Base-by-base conservation (phyloP, 768 basidiomycete species). In the Tylopilus sp. region DNA sequence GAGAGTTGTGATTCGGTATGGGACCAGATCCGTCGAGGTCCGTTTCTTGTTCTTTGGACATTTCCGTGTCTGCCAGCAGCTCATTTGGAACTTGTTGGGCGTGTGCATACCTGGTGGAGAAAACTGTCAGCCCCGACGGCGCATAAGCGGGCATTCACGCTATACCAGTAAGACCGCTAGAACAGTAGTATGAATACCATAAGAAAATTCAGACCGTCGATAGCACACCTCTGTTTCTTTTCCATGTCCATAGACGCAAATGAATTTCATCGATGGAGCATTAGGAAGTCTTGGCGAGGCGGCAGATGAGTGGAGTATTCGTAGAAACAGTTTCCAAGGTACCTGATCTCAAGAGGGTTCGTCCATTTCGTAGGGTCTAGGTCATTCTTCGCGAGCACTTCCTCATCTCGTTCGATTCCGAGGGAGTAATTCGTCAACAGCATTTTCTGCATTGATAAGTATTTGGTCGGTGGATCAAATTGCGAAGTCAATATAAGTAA, bases 201-300 rank as follows among this genome's bases (percentile, higher is more conserved):
- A 21, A 22, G 26, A n/a, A 18, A 13, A 40, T 41, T n/a, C 50
- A 53, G 41, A 44, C 50, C 36, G 51, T 47, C 49, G 8, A 41
- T 8, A 6, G 53, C 78, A 56, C 35, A 83, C 89, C 79, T 97
- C 94, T 0, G 94, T 99, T 60, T 94, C 89, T 65, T 98, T 98
- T 18, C 95, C 95, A 58, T 91, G 86, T 0, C 95, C 95, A 71
- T 98, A 98, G 3, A 94, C 81, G 57, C 95, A 98, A 67, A 85
- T 89, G 25, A 95, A 85, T 63, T 86, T 91, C 85, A 97, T 88
- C 5, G 86, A 88, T 1, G 95, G 94, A 0, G 97, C 97, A 42
- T 83, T 70, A 1, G 95, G 95, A 17, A 99, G 73, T 57, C 90
- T 91, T 47, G 31, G 3, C 22, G 35, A 44, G 31, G 40, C 39